Base-by-base conservation (phyloP, 495 filamentous ascomycete genomes). In the Xylaria nigripes region DNA sequence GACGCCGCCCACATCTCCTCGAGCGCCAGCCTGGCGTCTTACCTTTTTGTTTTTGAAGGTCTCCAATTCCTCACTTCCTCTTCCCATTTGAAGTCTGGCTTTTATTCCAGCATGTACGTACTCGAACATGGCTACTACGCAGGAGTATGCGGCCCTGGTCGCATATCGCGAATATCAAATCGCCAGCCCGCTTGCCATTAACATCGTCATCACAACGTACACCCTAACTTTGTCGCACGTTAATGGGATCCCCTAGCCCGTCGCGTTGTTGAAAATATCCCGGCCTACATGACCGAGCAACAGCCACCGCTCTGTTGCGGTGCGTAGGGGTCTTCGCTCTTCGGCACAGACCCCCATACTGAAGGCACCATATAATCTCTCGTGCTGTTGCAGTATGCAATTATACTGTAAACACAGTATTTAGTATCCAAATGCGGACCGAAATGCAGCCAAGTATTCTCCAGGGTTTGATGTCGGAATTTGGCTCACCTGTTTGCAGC, bases 321-420 rank as follows among this genome's bases (percentile, higher is more conserved):
- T 54, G 92, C 90, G 68, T 98, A 97, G 38, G 93, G 93, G 72
- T 98, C 94, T 64, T 96, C 93, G 62, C 84, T 82, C 77, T 87
- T 91, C 63, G 92, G 88, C 55, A 97, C 90, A 57, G 82, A 78
- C 56, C 94, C 93, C 93, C 94, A 97, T 68, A 94, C 84, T 46
- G 87, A 91, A 48, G 93, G 93, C 58, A 98, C 93, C 93, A 98
- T 98, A 70, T 91, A 97, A 69, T 98, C 93, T 72, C 89, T 88
- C 59, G 93, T 96, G 70, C 85, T 88, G 67, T 91, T 92, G 72
- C 90, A 96, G 72, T 96, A 97, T 57, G 86, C 85, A 66, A 98
- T 96, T 67, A 97, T 85, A 57, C 93, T 98, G 68, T 57, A 42
- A 40, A 23, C 34, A 46, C 43, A 15, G 19, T 3, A 16, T 30